These are phyloP conservation scores for Ogataea hybrid DNA, from an alignment of 1,139 yeast species.

Conservation along the genomic window DNA sequence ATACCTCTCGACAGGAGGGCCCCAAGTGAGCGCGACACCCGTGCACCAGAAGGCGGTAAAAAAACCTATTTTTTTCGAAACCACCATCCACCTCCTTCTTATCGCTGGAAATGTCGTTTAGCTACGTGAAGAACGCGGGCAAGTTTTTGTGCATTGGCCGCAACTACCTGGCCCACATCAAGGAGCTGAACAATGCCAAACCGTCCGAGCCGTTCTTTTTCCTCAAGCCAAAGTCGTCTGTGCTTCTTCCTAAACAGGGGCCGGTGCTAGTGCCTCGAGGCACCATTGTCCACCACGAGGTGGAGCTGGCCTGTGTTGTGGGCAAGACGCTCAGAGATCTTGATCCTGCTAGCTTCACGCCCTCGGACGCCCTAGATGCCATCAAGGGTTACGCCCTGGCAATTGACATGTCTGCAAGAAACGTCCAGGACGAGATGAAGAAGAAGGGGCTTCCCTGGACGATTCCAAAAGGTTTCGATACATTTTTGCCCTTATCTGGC, in stretches of 20 bases:
- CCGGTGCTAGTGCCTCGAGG: conserved; percentile 85
- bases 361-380: conserved; percentile 67
- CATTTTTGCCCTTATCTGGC: conserved; percentile 80
- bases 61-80: neutral
- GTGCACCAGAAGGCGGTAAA: neutral
- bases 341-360: conserved; percentile 53
- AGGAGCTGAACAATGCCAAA: conserved; percentile 76
- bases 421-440: conserved; percentile 94
- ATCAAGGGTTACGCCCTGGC: conserved; percentile 87
- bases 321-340: conserved; percentile 63
- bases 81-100: neutral
- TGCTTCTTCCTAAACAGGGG: conserved; percentile 61
- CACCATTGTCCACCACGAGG: conserved; percentile 83
- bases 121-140: conserved; percentile 62
- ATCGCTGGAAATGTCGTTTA: conserved; percentile 44
- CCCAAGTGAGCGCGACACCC: conserved; percentile 1
- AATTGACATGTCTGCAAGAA: conserved; percentile 91
- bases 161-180: conserved; percentile 91
- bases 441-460: conserved; percentile 96
- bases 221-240: conserved; percentile 75
- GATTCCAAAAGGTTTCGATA: conserved; percentile 94
- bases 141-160: conserved; percentile 95
- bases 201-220: conserved; percentile 91
- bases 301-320: conserved; percentile 81
- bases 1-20: conserved; percentile 1